Percentiles rank a stretch among this genome's conserved stretches.
phyloP scores from a whole-genome alignment of 768 basidiomycete genomes.

The Termitomyces heimii region DNA sequence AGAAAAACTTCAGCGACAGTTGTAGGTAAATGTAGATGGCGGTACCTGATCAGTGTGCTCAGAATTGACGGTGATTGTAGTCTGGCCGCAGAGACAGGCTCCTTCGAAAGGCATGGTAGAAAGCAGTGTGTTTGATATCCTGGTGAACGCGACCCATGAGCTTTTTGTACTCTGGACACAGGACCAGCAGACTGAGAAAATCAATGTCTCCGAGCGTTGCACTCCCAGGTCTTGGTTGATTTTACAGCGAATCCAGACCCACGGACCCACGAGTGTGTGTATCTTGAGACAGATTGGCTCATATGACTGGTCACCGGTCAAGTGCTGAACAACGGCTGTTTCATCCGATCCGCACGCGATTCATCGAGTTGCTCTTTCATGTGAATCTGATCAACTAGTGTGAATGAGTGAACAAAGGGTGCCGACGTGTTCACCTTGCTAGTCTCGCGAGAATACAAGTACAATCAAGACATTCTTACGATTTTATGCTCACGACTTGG shows the following conservation, averaged over 20 bases:
- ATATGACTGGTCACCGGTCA: background rate
- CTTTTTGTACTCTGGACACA: background rate
- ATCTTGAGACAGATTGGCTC: background rate
- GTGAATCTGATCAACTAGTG: background rate
- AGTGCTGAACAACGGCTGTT: background rate
- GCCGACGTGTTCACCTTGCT: background rate
- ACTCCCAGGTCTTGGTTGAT: background rate
- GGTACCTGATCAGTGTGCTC: conserved; percentile 22
- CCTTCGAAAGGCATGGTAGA: conserved; percentile 21
- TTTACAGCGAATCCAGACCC: background rate
- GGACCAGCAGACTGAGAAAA: background rate
- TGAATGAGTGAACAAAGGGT: background rate
- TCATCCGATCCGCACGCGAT: background rate
- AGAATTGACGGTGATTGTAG: conserved; percentile 21
- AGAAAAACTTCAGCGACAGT: background rate
- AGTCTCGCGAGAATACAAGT: background rate
- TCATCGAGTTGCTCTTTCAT: background rate
- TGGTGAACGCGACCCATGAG: background rate
- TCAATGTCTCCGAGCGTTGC: background rate
- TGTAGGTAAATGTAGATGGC: background rate
- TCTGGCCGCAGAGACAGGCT: conserved; percentile 27
- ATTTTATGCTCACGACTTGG: background rate
- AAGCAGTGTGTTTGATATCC: background rate
- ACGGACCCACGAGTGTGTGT: background rate
- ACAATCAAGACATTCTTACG: background rate